These are phyloP conservation scores for Boletus sensibilis DNA, from an alignment of 768 basidiomycete genomes.

Conservation along the genomic window DNA sequence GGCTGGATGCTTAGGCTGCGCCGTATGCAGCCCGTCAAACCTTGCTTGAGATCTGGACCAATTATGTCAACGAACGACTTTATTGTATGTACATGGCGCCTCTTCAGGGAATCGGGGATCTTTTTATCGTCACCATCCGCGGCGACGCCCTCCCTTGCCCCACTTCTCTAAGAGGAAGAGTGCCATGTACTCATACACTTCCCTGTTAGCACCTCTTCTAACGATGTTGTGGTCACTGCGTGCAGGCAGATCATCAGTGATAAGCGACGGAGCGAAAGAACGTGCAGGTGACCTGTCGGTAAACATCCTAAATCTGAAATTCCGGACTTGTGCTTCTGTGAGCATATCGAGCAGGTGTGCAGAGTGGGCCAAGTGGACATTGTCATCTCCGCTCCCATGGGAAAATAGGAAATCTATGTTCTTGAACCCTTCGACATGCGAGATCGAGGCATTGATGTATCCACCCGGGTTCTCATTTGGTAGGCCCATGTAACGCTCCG, in stretches of 20 bases:
- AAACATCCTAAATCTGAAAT: slow-evolving; percentile 91
- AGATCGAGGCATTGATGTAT: slow-evolving; percentile 88
- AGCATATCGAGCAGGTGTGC: slow-evolving; percentile 93
- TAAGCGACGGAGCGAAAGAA: background rate
- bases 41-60: background rate
- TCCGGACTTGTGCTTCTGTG: slow-evolving; percentile 68
- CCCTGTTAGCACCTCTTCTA: slow-evolving; percentile 73
- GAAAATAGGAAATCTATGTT: slow-evolving; percentile 79
- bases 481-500: slow-evolving; percentile 94
- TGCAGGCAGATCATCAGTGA: slow-evolving; percentile 7
- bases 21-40: background rate
- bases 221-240: slow-evolving; percentile 77
- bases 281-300: slow-evolving; percentile 74
- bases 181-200: slow-evolving; percentile 85
- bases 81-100: slow-evolving; percentile 7
- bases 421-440: slow-evolving; percentile 84
- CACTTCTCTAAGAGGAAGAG: slow-evolving; percentile 87
- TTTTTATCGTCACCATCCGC: slow-evolving; percentile 48
- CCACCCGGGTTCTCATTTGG: slow-evolving; percentile 77
- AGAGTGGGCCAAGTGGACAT: slow-evolving; percentile 92
- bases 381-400: slow-evolving; percentile 95
- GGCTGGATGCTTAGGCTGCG: background rate
- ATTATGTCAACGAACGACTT: slow-evolving; percentile 11
- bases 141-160: slow-evolving; percentile 74
- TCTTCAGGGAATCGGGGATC: background rate